Base-by-base conservation (phyloP, 176 grass and related monocot species). In the Oryza punctata region DNA sequence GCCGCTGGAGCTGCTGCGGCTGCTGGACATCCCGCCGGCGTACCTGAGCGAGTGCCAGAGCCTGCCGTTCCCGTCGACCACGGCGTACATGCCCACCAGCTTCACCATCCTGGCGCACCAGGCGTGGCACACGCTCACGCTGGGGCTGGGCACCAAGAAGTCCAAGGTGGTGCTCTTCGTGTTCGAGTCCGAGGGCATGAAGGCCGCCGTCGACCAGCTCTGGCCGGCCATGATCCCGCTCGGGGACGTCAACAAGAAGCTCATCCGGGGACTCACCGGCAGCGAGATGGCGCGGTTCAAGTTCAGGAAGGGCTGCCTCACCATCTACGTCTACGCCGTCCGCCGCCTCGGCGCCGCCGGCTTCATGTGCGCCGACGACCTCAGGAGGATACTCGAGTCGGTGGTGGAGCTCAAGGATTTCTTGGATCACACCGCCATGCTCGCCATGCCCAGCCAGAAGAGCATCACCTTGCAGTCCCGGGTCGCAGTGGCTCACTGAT, bases 101-200 rank as follows among this genome's bases (percentile, higher is more conserved):
- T 98, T 98, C 93, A 98, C 96, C 73, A 95, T 98, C 84, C 89
- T 98, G 68, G 96, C 96, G 32, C 96, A 98, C 79, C 92, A 98
- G 82, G 96, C 96, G 32, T 98, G 96, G 96, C 96, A 91, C 87
- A 98, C 96, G 21, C 85, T 98, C 57, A 98, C 96, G 14, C 93
- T 98, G 29, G 96, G 96, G 27, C 91, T 98, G 30, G 96, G 96
- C 81, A 98, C 96, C 76, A 95, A 93, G 68, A 98, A 98, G 88
- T 95, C 96, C 80, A 98, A 98, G 88, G 93, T 59, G 50, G 87
- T 92, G 65, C 82, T 98, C 47, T 98, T 98, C 78, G 93, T 98
- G 46, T 98, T 98, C 66, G 96, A 98, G 89, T 93, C 93, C 1
- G 96, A 95, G 87, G 61, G 76, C 46, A 98, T 98, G 96, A 94